Percentiles rank a stretch among this genome's conserved stretches.
Evolutionary conservation across 2,329 filamentous ascomycete species (phyloP).

Genomic region (Colletotrichum viniferum): DNA sequence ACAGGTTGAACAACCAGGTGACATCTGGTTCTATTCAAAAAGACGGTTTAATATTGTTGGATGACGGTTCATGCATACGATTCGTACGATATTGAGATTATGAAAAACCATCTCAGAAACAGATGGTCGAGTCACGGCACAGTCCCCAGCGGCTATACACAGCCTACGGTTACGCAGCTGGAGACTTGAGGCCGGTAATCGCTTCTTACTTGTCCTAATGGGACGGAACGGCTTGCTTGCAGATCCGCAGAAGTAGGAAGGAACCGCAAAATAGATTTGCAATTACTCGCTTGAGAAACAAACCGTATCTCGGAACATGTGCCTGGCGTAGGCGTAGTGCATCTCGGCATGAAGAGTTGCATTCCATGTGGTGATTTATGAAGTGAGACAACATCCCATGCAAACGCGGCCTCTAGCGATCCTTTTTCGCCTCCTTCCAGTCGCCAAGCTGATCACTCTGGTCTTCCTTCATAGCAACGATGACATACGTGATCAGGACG

Average conservation of each 20-base stretch:
- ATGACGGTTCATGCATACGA: conserved; percentile 24
- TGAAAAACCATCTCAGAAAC: background rate
- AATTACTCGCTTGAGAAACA: background rate
- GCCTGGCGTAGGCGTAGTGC: background rate
- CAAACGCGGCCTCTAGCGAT: conserved; percentile 35
- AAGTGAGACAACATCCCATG: background rate
- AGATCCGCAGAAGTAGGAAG: background rate
- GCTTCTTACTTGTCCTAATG: background rate
- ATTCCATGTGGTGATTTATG: background rate
- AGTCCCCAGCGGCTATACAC: background rate
- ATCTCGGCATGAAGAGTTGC: background rate
- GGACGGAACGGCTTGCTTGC: background rate
- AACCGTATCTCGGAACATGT: background rate
- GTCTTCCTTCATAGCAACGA: conserved; percentile 92
- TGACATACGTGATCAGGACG: conserved; percentile 86
- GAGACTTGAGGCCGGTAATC: background rate
- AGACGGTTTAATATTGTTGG: conserved; percentile 11
- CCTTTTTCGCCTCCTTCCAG: conserved; percentile 56
- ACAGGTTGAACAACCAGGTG: background rate
- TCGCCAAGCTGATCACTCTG: conserved; percentile 45
- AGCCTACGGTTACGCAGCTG: background rate
- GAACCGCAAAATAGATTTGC: background rate
- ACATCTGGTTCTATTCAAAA: background rate
- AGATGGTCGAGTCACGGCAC: background rate
- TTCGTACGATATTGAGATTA: conserved; percentile 15